Percentiles rank a stretch among this genome's conserved stretches.
phyloP scores from a whole-genome alignment of 805 yeast species.

The Candida sakaeoensis region DNA sequence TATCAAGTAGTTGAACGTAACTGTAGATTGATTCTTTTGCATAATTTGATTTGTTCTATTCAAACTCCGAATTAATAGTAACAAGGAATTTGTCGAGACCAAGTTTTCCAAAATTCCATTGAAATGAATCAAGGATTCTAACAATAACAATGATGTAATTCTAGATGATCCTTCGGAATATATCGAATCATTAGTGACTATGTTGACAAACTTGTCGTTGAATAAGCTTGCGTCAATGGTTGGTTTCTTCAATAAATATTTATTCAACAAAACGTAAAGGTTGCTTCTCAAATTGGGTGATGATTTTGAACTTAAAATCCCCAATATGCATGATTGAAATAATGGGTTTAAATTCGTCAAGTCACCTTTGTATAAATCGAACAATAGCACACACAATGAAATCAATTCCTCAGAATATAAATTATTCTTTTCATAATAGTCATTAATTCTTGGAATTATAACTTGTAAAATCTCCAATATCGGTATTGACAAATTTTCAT shows the following conservation, averaged over 20 bases:
- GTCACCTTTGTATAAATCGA: constrained; percentile 46
- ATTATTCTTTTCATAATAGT: constrained; percentile 64
- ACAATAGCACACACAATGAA: constrained; percentile 67
- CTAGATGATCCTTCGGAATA: constrained; percentile 74
- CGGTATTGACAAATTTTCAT: constrained; percentile 48
- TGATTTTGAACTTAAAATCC: constrained; percentile 67
- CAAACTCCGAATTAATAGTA: constrained; percentile 62
- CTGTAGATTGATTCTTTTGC: constrained; percentile 19
- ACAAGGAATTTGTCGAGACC: constrained; percentile 61
- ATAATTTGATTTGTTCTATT: constrained; percentile 67
- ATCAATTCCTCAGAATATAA: constrained; percentile 72
- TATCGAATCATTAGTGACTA: constrained; percentile 73
- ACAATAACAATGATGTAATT: constrained; percentile 68
- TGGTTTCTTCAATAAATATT: constrained; percentile 51
- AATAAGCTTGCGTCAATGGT: constrained; percentile 42
- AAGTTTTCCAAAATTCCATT: constrained; percentile 59
- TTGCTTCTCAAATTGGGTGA: constrained; percentile 71
- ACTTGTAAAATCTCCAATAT: constrained; percentile 74
- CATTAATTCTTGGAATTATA: constrained; percentile 71
- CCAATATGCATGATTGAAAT: constrained; percentile 70
- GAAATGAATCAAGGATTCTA: constrained; percentile 61
- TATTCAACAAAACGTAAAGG: constrained; percentile 68
- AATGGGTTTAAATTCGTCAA: constrained; percentile 54
- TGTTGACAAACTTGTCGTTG: constrained; percentile 47
- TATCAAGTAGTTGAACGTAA: constrained; percentile 51